Evolutionary conservation across 2,329 filamentous ascomycete species (phyloP), one percentile per base, ranked within the genome.

Genomic region (Phoma sp.): DNA sequence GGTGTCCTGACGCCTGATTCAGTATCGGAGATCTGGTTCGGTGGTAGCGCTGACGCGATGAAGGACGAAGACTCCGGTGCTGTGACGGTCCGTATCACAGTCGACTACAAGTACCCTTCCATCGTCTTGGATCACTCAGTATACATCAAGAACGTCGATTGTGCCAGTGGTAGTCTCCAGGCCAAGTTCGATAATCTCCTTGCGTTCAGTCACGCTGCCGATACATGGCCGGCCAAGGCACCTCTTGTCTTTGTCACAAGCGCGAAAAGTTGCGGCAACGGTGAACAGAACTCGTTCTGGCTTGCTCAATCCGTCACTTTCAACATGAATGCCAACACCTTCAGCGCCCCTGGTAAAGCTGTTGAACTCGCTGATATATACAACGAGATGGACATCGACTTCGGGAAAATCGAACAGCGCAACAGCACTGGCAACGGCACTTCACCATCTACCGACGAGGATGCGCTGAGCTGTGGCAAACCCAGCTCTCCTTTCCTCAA

Each of bases 351-450:
- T 1, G 43, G 51, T 39, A 21, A 9, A 5, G 27, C 43, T 21
- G 51, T 54, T 6, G 43, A 54, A 15, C 43, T 54, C 12, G 51
- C 32, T 5, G 51, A 54, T 31, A 19, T 54, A 6, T 54, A 48
- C 32, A 54, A 54, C 29, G 37, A 54, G 13, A 54, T 54, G 51
- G 51, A 54, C 27, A 54, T 54, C 15, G 51, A 54, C 17, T 54
- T 54, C n/a, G 51, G 51, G 8, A 54, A 54, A 32, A 54, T 54
- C 7, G 51, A 54, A 37, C 10, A 43, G 19, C 39, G 45, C 19
- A 48, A 54, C 33, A 54, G 38, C 38, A 54, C 51, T 19, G 21
- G 32, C n/a, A 48, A 43, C 32, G 39, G 44, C 38, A 43, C 43
- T 24, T n/a, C 44, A 12, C 36, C 43, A 12, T 43, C 43, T 10